These are phyloP conservation scores for Dryadomyces quercus-mongolicae DNA, from an alignment of 2,329 filamentous ascomycete species.

Conservation along the genomic window DNA sequence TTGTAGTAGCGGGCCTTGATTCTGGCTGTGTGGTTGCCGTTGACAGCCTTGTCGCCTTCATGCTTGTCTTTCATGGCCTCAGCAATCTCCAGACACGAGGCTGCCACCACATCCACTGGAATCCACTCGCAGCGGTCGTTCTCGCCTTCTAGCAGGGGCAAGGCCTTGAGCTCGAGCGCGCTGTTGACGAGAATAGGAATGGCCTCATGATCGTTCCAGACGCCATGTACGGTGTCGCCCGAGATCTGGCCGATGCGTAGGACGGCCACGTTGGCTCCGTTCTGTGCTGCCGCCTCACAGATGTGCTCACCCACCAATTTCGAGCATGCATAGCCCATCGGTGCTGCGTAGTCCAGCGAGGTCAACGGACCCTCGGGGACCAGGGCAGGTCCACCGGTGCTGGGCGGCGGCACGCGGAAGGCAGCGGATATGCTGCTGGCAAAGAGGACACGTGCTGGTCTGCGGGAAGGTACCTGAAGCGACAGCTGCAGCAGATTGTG, in stretches of 20 bases:
- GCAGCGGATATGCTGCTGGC: slow-evolving; percentile 11
- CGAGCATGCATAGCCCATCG: too few relatives aligned
- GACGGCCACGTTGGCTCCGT: too few relatives aligned
- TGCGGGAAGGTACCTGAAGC: slow-evolving; percentile 1
- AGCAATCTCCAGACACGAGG: slow-evolving; percentile 24
- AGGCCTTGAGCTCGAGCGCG: slow-evolving; percentile 26
- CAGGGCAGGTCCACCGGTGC: background rate
- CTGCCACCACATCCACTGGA: slow-evolving; percentile 32
- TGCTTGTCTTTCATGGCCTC: background rate
- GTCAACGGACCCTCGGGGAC: slow-evolving; percentile 6
- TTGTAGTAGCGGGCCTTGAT: slow-evolving; percentile 27
- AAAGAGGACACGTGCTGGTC: slow-evolving; percentile 9
- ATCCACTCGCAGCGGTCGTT: slow-evolving; percentile 25
- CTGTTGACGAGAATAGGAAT: slow-evolving; percentile 38
- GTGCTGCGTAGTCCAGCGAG: too few relatives aligned
- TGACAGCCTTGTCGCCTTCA: slow-evolving; percentile 11
- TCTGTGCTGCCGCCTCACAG: too few relatives aligned
- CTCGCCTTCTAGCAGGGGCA: slow-evolving; percentile 31
- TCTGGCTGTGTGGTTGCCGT: background rate
- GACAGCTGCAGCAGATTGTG: slow-evolving; percentile 27
- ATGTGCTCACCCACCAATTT: too few relatives aligned
- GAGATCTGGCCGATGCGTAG: too few relatives aligned
- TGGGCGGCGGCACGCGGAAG: slow-evolving; percentile 5
- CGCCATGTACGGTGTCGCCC: too few relatives aligned
- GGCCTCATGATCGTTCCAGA: slow-evolving; percentile 33